These are phyloP conservation scores for Globisporangium rhizosaccharum DNA, from an alignment of 352 stramenopile species.

Conservation along the genomic window DNA sequence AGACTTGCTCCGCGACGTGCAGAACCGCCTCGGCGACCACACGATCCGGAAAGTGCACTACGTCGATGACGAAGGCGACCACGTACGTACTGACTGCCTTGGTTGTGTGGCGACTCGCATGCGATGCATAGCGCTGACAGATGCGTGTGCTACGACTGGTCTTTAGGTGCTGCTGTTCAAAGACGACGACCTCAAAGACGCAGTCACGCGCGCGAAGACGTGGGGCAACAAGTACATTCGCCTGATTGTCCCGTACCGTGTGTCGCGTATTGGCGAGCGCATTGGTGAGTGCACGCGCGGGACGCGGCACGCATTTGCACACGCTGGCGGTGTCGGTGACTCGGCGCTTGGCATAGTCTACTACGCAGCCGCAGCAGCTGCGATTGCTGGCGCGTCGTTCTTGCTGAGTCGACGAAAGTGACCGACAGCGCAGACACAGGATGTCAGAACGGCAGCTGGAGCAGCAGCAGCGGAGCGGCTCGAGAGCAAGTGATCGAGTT, in stretches of 20 bases:
- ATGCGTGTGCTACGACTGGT: conserved; percentile 1
- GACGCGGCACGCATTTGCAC: conserved; percentile 32
- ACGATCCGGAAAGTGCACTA: conserved; percentile 77
- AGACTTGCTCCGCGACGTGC: conserved; percentile 63
- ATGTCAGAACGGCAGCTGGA: no score
- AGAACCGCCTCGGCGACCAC: conserved; percentile 65
- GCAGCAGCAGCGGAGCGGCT: background rate
- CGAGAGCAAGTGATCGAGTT: no score
- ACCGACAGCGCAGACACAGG: conserved; percentile 2
- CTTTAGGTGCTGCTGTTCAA: conserved; percentile 66
- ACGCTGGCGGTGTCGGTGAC: conserved; percentile 33
- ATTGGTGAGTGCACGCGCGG: conserved; percentile 18
- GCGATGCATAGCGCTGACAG: background rate
- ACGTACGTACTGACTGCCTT: conserved; percentile 12
- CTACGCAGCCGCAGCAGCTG: conserved; percentile 67
- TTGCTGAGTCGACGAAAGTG: conserved; percentile 69
- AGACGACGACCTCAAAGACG: conserved; percentile 77
- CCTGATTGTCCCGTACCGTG: conserved; percentile 53
- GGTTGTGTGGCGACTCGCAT: no score
- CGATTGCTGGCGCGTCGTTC: conserved; percentile 73
- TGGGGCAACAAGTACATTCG: conserved; percentile 85
- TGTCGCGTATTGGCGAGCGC: conserved; percentile 21
- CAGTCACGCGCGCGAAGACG: conserved; percentile 64
- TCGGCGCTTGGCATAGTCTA: conserved; percentile 69
- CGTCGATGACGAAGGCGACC: conserved; percentile 78